Percentiles rank a stretch among this genome's conserved stretches.
Conservation (phyloP, 192 early-diverging fungal genomes). For the Rhizophagus sp. region DNA sequence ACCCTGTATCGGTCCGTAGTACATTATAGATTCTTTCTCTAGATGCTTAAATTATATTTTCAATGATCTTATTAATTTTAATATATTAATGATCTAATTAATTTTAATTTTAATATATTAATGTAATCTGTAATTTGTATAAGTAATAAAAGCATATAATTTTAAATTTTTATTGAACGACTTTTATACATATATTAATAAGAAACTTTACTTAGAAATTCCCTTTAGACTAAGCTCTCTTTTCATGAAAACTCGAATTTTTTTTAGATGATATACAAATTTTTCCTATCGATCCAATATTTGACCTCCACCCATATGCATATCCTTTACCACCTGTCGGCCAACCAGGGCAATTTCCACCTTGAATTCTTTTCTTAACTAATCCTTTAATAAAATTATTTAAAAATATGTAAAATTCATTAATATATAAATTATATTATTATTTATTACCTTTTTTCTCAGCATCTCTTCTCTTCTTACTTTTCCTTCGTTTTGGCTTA, state of each 20-base stretch:
- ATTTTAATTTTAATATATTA: no score
- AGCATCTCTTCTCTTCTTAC: constrained; percentile 17
- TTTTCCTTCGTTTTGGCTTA: constrained; percentile 11
- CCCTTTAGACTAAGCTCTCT: background rate
- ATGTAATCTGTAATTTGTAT: no score
- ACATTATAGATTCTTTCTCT: no score
- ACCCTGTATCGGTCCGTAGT: no score
- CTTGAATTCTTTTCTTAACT: background rate
- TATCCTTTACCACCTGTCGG: constrained; percentile 2
- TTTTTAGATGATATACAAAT: background rate
- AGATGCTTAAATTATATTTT: background rate
- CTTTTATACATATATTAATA: no score
- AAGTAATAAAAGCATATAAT: no score
- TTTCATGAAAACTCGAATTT: background rate
- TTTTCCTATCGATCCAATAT: background rate
- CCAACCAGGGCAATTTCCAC: background rate
- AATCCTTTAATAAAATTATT: background rate
- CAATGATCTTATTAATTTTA: no score
- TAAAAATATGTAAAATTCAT: background rate
- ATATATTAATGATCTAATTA: no score
- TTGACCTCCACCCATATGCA: constrained; percentile 2
- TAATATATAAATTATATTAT: background rate
- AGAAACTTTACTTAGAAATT: no score
- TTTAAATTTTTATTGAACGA: no score
- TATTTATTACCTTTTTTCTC: background rate